Conservation (phyloP, 306 rosid genomes). For the Malus sylvestris region DNA sequence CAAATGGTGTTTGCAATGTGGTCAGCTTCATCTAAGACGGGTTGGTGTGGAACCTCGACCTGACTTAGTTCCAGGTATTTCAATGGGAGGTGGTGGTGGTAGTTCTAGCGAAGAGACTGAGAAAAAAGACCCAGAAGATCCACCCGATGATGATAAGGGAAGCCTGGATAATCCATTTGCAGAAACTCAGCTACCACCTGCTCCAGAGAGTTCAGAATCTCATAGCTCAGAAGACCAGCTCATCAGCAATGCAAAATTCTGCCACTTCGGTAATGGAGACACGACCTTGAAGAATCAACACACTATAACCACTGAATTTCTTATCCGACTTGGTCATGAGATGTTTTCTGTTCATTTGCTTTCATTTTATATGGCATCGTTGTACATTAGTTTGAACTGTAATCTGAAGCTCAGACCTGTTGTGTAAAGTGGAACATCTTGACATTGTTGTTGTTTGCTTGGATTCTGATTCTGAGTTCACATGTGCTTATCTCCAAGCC, state of each 20-base stretch:
- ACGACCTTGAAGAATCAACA: slow-evolving; percentile 7
- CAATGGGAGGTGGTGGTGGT: slow-evolving; percentile 54
- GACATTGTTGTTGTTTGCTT: slow-evolving; percentile 6
- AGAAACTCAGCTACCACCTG: slow-evolving; percentile 40
- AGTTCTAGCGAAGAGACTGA: slow-evolving; percentile 55
- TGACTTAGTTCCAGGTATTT: slow-evolving; percentile 50
- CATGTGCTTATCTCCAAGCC: too few relatives aligned
- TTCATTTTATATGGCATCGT: slow-evolving; percentile 27
- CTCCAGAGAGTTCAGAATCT: slow-evolving; percentile 63
- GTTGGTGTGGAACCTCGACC: slow-evolving; percentile 90
- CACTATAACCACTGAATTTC: slow-evolving; percentile 21
- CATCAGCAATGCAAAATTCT: slow-evolving; percentile 30
- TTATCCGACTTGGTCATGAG: slow-evolving; percentile 23
- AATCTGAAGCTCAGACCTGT: slow-evolving; percentile 40
- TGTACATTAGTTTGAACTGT: slow-evolving; percentile 40
- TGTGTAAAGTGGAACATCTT: slow-evolving; percentile 26
- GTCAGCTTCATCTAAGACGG: slow-evolving; percentile 77
- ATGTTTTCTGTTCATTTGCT: slow-evolving; percentile 27
- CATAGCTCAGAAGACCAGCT: slow-evolving; percentile 46
- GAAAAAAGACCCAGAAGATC: slow-evolving; percentile 32
- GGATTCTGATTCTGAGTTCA: background rate
- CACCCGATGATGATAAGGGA: slow-evolving; percentile 37
- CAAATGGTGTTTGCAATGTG: slow-evolving; percentile 13
- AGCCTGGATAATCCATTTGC: slow-evolving; percentile 37
- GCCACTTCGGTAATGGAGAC: slow-evolving; percentile 21